phyloP scores from a whole-genome alignment of 1,139 yeast species.

The Diutina scorzettiae region DNA sequence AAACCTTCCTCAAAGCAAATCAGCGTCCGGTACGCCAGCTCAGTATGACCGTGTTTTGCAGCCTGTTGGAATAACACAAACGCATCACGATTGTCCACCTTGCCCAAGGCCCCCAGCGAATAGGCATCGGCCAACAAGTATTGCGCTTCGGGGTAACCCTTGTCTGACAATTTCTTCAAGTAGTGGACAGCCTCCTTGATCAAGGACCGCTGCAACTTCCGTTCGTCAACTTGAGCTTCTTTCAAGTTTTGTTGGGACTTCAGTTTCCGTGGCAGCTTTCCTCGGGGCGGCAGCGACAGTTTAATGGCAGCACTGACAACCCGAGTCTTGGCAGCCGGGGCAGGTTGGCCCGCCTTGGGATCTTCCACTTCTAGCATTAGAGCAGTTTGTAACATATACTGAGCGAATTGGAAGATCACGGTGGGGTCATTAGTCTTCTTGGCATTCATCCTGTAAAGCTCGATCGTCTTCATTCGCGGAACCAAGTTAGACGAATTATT shows the following conservation, averaged over 20 bases:
- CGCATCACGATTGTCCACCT: slow-evolving; percentile 70
- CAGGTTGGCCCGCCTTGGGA: slow-evolving; percentile 8
- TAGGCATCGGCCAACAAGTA: slow-evolving; percentile 82
- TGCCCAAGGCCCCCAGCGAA: slow-evolving; percentile 77
- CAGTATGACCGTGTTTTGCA: slow-evolving; percentile 87
- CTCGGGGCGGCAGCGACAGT: slow-evolving; percentile 6
- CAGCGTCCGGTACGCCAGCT: slow-evolving; percentile 84
- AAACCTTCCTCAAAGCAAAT: slow-evolving; percentile 88
- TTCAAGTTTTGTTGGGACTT: not conserved
- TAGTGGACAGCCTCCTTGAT: slow-evolving; percentile 69
- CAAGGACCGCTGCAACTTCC: slow-evolving; percentile 27
- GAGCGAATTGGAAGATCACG: slow-evolving; percentile 82
- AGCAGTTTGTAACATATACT: slow-evolving; percentile 81
- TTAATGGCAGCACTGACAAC: not conserved
- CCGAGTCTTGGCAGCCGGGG: slow-evolving; percentile 2
- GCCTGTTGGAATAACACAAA: slow-evolving; percentile 72
- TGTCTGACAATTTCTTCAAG: slow-evolving; percentile 61
- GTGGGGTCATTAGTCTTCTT: slow-evolving; percentile 77
- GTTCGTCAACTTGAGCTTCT: not conserved
- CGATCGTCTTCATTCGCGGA: slow-evolving; percentile 79
- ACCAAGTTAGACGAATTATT: slow-evolving; percentile 35
- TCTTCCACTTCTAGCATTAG: slow-evolving; percentile 33
- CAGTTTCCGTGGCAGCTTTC: slow-evolving; percentile 11
- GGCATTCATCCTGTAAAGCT: slow-evolving; percentile 77
- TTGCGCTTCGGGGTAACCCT: slow-evolving; percentile 84